Base-by-base conservation (phyloP, 2,329 filamentous ascomycete genomes). In the Penicillium sp. region DNA sequence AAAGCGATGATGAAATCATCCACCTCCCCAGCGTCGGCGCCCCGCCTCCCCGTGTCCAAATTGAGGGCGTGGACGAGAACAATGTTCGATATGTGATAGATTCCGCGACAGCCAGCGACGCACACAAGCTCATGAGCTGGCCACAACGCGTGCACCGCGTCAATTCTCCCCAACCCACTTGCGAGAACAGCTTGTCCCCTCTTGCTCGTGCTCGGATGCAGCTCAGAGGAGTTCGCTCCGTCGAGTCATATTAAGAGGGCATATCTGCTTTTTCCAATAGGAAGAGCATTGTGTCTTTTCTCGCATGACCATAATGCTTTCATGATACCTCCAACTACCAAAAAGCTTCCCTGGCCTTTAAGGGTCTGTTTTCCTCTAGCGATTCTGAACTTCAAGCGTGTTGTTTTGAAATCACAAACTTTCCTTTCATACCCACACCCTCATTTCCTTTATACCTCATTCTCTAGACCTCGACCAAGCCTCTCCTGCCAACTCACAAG, bases 1-100 rank as follows among this genome's bases (percentile, higher is more conserved):
- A 71, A 10, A 67, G 64, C 5, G 70, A 73, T 40, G 71, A 73
- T 39, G 70, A 72, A 11, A 67, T 74, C 43, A 67, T 72, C 37
- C 67, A 72, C 5, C 64, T 74, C 9, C 71, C 71, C 13, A 70
- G 64, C 26, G 56, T 67, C 10, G 60, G 28, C 5, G 55, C 58
- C 1, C 63, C 62, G 2, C 57, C 59, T 18, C 68, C 65, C 3
- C 60, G 59, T 6, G 61, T 70, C 3, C 66, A 67, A 29, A 66
- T 72, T 40, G 67, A 71, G 24, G 66, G 65, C 11, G 65, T 73
- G 16, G 69, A 74, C 39, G 62, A 68, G 26, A 71, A 73, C 47
- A 71, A 71, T 39, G 67, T 71, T 16, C 61, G 64, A 43, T 71
- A 71, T 48, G 48, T 68, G 39, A 63, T 69, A n/a, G 62, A 68